Evolutionary conservation across 1,139 yeast genomes (phyloP), one percentile per base, ranked within the genome.

Genomic region (Saccharomyces hybrid): DNA sequence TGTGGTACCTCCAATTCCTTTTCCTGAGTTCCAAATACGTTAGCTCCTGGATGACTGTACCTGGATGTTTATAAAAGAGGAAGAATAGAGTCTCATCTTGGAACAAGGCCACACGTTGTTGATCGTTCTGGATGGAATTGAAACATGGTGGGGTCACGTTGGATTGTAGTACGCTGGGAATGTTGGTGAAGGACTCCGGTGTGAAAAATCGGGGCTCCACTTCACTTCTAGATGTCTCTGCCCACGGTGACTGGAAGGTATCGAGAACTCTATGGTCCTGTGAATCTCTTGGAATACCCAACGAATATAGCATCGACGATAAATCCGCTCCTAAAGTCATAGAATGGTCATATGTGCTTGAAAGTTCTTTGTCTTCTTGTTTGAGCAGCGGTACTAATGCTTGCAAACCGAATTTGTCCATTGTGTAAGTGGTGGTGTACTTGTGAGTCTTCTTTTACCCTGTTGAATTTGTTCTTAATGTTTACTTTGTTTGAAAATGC

Each of bases 1-100:
- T 93, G 72, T 95, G 99, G 67, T 88, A 95, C 61, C 99, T 80
- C 99, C 99, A 95, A 72, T 91, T 93, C 63, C 99, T 79, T 58
- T 84, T 84, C 65, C 83, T 84, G 64, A 95, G 79, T 70, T 93
- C 99, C 56, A 93, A 78, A 1, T 98, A 96, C 2, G 96, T 95
- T 56, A 89, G 80, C 70, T 95, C 99, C 71, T 95, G 99, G 71
- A 93, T 76, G 4, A 90, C 84, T 67, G 95, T 97, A 57, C 93
- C 82, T 6, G 99, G 97, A 76, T 86, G 89, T 64, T 95, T 88
- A 73, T 95, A 95, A 70, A 95, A 95, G 32, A 95, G 86, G 71
- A 87, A 93, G 69, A 95, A 95, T 53, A 95, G 76, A 1, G 98
- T 93, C 66, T 93, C 98, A 66, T 93, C 99, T 48, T 89, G 84